Evolutionary conservation across 345 rosid species (phyloP).

Genomic region (Turritis glabra): DNA sequence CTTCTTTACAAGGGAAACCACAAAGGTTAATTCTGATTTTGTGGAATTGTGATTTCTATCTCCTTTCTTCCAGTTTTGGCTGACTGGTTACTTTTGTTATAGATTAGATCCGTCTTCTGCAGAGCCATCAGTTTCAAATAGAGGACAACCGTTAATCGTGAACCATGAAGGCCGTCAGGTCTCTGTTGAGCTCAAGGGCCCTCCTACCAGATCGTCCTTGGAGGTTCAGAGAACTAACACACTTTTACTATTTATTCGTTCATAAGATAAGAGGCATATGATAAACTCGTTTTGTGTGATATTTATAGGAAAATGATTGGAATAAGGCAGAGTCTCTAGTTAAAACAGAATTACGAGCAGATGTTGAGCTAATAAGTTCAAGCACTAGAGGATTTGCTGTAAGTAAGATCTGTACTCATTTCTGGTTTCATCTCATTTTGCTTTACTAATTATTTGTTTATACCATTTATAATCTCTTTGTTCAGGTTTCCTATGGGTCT

Average conservation of each 20-base stretch:
- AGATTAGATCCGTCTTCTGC: slow-evolving; percentile 58
- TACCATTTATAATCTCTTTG: slow-evolving; percentile 9
- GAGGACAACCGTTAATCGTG: slow-evolving; percentile 30
- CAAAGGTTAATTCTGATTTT: slow-evolving; percentile 48
- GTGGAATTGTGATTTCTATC: neutral
- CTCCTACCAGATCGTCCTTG: slow-evolving; percentile 46
- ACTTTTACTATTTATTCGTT: neutral
- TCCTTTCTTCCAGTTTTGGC: slow-evolving; percentile 19
- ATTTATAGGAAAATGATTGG: slow-evolving; percentile 79
- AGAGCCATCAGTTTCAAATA: slow-evolving; percentile 37
- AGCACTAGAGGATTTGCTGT: slow-evolving; percentile 85
- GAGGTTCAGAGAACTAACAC: slow-evolving; percentile 52
- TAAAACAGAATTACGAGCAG: slow-evolving; percentile 55
- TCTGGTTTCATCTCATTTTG: slow-evolving; percentile 4
- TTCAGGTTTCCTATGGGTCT: slow-evolving; percentile 84
- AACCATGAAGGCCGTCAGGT: slow-evolving; percentile 38
- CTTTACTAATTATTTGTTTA: slow-evolving; percentile 1
- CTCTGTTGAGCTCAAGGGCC: slow-evolving; percentile 42
- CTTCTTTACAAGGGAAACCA: slow-evolving; percentile 68
- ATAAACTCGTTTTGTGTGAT: slow-evolving; percentile 24
- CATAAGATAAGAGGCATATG: neutral
- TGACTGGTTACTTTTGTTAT: slow-evolving; percentile 40
- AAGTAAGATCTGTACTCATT: slow-evolving; percentile 40
- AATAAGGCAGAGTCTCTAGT: slow-evolving; percentile 62
- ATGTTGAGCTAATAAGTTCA: slow-evolving; percentile 81